Percentiles rank a stretch among this genome's conserved stretches.
Evolutionary conservation across 768 basidiomycete genomes (phyloP).

Genomic region (Boletus barrowsii): DNA sequence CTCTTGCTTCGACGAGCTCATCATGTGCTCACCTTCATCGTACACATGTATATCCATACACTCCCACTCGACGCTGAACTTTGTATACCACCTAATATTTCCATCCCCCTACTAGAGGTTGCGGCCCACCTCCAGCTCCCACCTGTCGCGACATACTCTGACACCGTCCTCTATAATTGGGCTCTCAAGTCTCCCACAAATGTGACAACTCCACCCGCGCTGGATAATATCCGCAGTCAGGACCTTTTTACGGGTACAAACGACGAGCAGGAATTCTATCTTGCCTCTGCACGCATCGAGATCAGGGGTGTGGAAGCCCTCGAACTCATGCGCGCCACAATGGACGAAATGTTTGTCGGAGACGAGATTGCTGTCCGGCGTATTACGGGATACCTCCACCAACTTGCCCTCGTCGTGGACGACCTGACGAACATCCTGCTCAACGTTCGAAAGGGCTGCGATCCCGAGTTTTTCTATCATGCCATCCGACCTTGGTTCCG

Average conservation of each 20-base stretch:
- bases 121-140: conserved; percentile 73
- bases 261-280: conserved; percentile 87
- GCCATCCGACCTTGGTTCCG: conserved; percentile 79
- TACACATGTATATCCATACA: conserved; percentile 78
- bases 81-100: conserved; percentile 64
- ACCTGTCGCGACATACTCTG: conserved; percentile 86
- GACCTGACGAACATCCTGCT: conserved; percentile 60
- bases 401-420: conserved; percentile 63
- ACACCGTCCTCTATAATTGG: conserved; percentile 92
- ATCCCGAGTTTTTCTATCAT: conserved; percentile 70
- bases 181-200: conserved; percentile 30
- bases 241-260: conserved; percentile 74
- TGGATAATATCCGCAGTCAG: conserved; percentile 59
- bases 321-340: conserved; percentile 76
- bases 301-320: conserved; percentile 81
- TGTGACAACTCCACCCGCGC: conserved; percentile 33
- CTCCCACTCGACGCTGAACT: conserved; percentile 49
- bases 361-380: conserved; percentile 63
- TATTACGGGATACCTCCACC: conserved; percentile 58
- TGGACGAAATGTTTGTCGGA: conserved; percentile 86
- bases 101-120: conserved; percentile 73
- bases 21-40: conserved; percentile 65
- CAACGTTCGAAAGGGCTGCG: conserved; percentile 64
- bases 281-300: conserved; percentile 84
- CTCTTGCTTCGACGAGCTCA: conserved; percentile 67